Conservation (phyloP, 2,329 filamentous ascomycete species). For the Paecilomyces variotii region DNA sequence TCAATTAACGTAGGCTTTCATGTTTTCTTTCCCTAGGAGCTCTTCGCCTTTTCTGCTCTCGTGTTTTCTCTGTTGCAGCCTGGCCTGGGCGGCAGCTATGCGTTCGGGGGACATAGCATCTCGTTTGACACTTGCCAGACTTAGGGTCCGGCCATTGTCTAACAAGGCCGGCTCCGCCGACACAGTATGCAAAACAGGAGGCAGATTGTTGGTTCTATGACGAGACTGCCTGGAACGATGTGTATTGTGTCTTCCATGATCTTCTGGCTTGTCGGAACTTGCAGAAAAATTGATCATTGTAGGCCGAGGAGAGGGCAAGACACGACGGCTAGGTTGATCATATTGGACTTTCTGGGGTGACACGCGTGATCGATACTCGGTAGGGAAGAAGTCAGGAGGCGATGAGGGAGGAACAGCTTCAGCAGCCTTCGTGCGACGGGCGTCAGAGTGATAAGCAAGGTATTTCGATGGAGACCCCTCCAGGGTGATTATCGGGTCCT, state of each 20-base stretch:
- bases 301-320: slow-evolving; percentile 15
- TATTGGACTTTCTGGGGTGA: slow-evolving; percentile 14
- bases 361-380: slow-evolving; percentile 15
- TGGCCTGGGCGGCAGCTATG: background rate
- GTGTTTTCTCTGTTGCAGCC: background rate
- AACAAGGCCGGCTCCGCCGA: background rate
- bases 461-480: slow-evolving; percentile 14
- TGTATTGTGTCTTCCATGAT: background rate
- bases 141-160: background rate
- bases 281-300: slow-evolving; percentile 17
- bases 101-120: background rate
- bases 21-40: background rate
- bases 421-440: slow-evolving; percentile 5
- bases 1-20: background rate
- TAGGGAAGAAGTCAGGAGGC: slow-evolving; percentile 18
- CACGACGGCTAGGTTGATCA: slow-evolving; percentile 14
- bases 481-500: slow-evolving; percentile 17
- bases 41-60: background rate
- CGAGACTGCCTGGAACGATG: background rate
- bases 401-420: slow-evolving; percentile 21
- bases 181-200: background rate
- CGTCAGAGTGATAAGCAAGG: slow-evolving; percentile 7
- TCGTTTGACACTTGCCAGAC: background rate
- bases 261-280: background rate
- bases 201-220: background rate